phyloP scores from a whole-genome alignment of 441 rosid genomes.

The Bocquillonia castaneifolia region DNA sequence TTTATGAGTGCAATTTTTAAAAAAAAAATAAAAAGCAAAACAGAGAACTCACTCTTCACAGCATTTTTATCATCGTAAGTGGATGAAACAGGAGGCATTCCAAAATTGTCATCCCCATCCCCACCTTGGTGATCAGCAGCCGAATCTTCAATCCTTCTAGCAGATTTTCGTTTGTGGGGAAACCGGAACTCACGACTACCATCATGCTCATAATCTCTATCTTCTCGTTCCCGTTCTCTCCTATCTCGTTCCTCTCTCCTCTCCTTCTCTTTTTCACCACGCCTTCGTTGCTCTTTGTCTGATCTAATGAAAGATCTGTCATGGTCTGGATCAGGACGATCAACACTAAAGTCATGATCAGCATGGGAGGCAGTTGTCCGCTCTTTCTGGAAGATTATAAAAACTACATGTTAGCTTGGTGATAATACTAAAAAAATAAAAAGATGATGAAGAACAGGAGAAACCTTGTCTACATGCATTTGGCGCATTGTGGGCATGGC shows the following conservation, averaged over 20 bases:
- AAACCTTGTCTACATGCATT: conserved; percentile 69
- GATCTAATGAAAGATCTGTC: conserved; percentile 48
- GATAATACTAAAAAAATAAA: conserved; percentile 15
- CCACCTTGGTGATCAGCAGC: conserved; percentile 63
- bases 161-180: conserved; percentile 47
- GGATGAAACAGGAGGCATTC: conserved; percentile 46
- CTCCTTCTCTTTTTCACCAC: conserved; percentile 64
- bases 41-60: conserved; percentile 41
- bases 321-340: conserved; percentile 55
- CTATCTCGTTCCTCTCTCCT: conserved; percentile 66
- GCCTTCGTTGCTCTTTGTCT: conserved; percentile 69
- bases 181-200: conserved; percentile 50
- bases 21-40: conserved; percentile 12
- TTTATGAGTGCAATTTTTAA: not conserved
- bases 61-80: conserved; percentile 63
- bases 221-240: conserved; percentile 53
- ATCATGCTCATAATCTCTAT: conserved; percentile 57
- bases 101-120: conserved; percentile 52
- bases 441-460: conserved; percentile 20
- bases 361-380: conserved; percentile 44
- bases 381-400: conserved; percentile 59
- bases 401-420: conserved; percentile 29
- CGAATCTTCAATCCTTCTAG: conserved; percentile 38
- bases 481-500: conserved; percentile 54
- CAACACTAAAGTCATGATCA: conserved; percentile 54